phyloP scores from a whole-genome alignment of 2,329 filamentous ascomycete species.

The Colletotrichum theobromicola region DNA sequence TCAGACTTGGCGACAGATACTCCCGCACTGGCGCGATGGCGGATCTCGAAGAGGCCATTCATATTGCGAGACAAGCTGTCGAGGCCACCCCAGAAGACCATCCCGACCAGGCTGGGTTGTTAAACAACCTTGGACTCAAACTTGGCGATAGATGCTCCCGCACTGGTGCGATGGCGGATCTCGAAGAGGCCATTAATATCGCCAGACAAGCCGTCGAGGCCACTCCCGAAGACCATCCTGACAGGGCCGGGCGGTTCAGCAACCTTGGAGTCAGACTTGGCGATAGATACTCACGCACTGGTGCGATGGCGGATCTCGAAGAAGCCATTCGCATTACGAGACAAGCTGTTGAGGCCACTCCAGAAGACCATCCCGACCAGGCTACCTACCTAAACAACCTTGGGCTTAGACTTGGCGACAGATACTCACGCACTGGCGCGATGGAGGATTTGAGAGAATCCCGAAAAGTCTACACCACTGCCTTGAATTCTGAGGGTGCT shows the following conservation, averaged over 20 bases:
- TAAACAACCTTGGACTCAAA: background rate
- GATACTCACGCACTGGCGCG: background rate
- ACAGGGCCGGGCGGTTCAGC: background rate
- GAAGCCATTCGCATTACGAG: background rate
- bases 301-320: background rate
- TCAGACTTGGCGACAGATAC: no score
- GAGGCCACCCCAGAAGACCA: background rate
- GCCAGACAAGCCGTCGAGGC: background rate
- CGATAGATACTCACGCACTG: background rate
- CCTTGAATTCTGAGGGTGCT: background rate
- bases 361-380: background rate
- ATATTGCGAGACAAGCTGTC: no score
- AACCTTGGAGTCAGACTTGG: background rate
- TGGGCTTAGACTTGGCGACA: background rate
- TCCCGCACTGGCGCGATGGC: no score
- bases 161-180: no score
- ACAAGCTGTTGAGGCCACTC: background rate
- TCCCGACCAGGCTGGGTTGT: background rate
- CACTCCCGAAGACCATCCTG: background rate
- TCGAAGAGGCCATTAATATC: background rate
- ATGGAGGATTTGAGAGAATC: background rate
- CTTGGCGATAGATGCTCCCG: background rate
- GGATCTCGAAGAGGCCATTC: no score
- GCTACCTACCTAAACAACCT: background rate
- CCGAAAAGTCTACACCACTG: background rate